Conservation (phyloP, 352 stramenopile genomes). For the Aphanomyces stellatus region DNA sequence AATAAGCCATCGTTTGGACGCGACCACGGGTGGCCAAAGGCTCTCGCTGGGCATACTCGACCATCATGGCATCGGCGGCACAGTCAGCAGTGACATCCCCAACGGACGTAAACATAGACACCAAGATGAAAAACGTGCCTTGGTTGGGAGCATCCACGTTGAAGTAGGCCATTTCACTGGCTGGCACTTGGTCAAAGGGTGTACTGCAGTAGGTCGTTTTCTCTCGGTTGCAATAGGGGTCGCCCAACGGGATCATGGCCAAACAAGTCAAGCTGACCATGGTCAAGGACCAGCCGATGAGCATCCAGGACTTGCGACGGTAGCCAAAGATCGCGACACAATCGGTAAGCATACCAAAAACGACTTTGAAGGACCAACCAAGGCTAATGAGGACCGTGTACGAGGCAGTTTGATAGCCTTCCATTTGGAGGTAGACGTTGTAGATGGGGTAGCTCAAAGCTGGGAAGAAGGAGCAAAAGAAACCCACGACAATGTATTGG, state of each 20-base stretch:
- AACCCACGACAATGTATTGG: slow-evolving; percentile 28
- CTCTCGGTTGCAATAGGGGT: slow-evolving; percentile 33
- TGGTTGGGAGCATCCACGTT: slow-evolving; percentile 21
- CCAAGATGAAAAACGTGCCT: slow-evolving; percentile 22
- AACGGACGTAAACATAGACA: slow-evolving; percentile 32
- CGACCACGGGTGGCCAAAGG: slow-evolving; percentile 48
- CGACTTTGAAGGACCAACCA: slow-evolving; percentile 55
- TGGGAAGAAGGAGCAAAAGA: slow-evolving; percentile 25
- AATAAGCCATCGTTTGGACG: slow-evolving; percentile 5
- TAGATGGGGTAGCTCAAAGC: neutral
- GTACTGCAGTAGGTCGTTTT: neutral
- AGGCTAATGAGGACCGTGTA: slow-evolving; percentile 27
- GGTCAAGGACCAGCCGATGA: slow-evolving; percentile 36
- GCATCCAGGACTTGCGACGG: slow-evolving; percentile 27
- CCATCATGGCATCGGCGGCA: slow-evolving; percentile 59
- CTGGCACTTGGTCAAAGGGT: neutral
- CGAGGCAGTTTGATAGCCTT: slow-evolving; percentile 1
- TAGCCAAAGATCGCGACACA: slow-evolving; percentile 6
- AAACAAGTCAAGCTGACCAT: slow-evolving; percentile 35
- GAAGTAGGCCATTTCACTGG: slow-evolving; percentile 21
- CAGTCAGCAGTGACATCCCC: slow-evolving; percentile 65
- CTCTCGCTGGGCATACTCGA: slow-evolving; percentile 61
- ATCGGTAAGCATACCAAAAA: slow-evolving; percentile 37
- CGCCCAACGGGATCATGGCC: slow-evolving; percentile 34
- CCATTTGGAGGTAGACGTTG: slow-evolving; percentile 1